Evolutionary conservation across 345 rosid species (phyloP).

Genomic region (Euphorbia tirucalli): DNA sequence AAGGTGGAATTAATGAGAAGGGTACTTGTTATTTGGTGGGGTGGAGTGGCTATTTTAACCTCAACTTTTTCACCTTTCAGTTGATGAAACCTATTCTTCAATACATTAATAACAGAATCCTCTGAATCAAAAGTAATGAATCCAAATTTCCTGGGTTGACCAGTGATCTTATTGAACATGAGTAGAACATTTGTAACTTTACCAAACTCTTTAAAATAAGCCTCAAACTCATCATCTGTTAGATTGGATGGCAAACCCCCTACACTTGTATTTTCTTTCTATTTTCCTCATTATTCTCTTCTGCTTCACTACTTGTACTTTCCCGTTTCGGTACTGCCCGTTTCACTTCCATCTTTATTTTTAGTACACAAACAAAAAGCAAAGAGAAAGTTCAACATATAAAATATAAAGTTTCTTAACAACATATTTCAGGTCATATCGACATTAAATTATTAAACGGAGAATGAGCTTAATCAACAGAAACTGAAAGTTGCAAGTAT

Average conservation of each 20-base stretch:
- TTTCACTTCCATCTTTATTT: conserved; percentile 20
- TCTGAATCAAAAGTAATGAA: conserved; percentile 23
- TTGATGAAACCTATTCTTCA: conserved; percentile 7
- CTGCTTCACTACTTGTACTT: neutral
- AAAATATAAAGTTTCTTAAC: too few relatives aligned
- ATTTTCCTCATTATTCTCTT: neutral
- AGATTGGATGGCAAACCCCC: conserved; percentile 24
- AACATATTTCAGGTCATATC: too few relatives aligned
- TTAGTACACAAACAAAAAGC: neutral
- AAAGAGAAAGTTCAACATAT: too few relatives aligned
- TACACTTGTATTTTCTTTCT: conserved; percentile 25
- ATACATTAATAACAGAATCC: conserved; percentile 12
- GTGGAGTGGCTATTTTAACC: neutral
- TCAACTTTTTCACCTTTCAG: neutral
- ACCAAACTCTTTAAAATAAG: conserved; percentile 22
- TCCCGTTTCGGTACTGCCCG: neutral
- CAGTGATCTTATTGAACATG: conserved; percentile 10
- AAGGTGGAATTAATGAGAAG: too few relatives aligned
- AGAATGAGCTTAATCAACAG: too few relatives aligned
- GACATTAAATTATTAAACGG: too few relatives aligned
- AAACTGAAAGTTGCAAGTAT: too few relatives aligned
- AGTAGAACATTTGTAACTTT: conserved; percentile 13
- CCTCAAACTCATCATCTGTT: conserved; percentile 17
- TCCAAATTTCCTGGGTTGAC: conserved; percentile 25
- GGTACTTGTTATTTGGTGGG: too few relatives aligned